phyloP scores from a whole-genome alignment of 805 yeast genomes.

The Nakazawaea populi region DNA sequence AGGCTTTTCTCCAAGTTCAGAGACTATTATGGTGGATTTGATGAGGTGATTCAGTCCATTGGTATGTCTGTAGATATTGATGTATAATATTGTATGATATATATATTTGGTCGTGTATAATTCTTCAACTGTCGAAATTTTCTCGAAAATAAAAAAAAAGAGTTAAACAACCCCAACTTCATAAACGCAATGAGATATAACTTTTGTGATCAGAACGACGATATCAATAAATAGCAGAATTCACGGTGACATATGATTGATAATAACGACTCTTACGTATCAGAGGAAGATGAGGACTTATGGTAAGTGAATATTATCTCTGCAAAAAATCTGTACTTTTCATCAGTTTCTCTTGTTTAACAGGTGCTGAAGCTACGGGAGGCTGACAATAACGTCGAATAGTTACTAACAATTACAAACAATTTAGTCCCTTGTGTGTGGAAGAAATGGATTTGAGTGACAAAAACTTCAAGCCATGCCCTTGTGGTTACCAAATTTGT shows the following conservation, averaged over 20 bases:
- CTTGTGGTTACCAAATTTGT: constrained; percentile 98
- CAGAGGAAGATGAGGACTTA: constrained; percentile 77
- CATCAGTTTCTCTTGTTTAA: no score
- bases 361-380: no score
- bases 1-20: constrained; percentile 6
- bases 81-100: not conserved
- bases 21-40: constrained; percentile 8
- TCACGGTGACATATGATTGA: constrained; percentile 15
- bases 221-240: no score
- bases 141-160: not conserved
- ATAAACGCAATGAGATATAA: no score
- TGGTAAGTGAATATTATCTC: constrained; percentile 35
- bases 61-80: not conserved
- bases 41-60: not conserved
- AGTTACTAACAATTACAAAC: constrained; percentile 1
- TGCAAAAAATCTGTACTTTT: no score
- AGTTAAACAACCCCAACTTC: not conserved
- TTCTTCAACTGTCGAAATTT: not conserved
- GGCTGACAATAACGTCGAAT: not conserved
- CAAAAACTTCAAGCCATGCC: constrained; percentile 97
- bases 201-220: no score
- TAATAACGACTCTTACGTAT: constrained; percentile 49
- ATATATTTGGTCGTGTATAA: not conserved
- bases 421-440: constrained; percentile 81
- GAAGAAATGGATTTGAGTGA: constrained; percentile 98